Percentiles rank a stretch among this genome's conserved stretches.
Conservation (phyloP, 192 early-diverging fungal species). For the Coemansia sp. region DNA sequence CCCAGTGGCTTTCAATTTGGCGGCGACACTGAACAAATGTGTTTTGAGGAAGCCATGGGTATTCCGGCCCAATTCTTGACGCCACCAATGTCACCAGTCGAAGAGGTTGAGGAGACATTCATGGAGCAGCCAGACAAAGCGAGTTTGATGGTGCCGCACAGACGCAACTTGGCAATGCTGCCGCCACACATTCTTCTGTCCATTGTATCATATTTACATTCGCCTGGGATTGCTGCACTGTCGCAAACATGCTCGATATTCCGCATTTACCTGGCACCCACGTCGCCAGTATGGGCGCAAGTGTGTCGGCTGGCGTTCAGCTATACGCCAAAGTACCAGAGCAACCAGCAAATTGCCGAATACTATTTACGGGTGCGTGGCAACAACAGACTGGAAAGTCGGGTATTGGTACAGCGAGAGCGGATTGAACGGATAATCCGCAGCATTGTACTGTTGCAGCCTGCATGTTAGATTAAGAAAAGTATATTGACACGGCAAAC, state of each 20-base stretch:
- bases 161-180: conserved; percentile 17
- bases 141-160: neutral
- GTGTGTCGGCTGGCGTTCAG: conserved; percentile 28
- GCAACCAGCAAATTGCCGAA: conserved; percentile 40
- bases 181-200: conserved; percentile 37
- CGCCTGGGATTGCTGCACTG: conserved; percentile 16
- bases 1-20: neutral
- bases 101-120: neutral
- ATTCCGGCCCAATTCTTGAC: conserved; percentile 43
- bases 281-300: conserved; percentile 36
- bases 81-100: conserved; percentile 35
- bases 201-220: conserved; percentile 30
- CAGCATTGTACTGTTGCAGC: conserved; percentile 16
- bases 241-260: conserved; percentile 42
- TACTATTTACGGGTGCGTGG: conserved; percentile 50
- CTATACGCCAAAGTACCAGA: conserved; percentile 28
- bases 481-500: neutral
- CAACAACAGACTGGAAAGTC: conserved; percentile 31
- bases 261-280: conserved; percentile 27
- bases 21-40: conserved; percentile 2
- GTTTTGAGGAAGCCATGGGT: neutral
- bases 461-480: neutral
- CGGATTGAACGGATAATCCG: conserved; percentile 35
- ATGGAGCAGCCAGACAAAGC: neutral
- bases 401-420: conserved; percentile 34